Base-by-base conservation (phyloP, 2,329 filamentous ascomycete species). In the Penicillium sp. region DNA sequence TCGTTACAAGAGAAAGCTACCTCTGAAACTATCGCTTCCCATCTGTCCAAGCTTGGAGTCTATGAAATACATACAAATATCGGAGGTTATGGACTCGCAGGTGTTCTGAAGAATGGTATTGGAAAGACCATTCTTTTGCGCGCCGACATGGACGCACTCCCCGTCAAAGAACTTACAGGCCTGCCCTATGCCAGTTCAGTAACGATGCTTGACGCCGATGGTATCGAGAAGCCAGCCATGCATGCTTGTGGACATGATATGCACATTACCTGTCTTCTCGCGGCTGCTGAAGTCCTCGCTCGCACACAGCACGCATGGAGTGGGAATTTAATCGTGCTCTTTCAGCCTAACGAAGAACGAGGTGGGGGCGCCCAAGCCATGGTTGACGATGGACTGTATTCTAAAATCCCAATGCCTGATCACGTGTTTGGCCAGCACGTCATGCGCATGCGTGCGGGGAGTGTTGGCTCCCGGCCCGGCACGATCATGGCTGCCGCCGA, bases 341-440 rank as follows among this genome's bases (percentile, higher is more conserved):
- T 89, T 67, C 87, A 90, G 62, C 86, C 87, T 0, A 81, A 82
- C 1, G 87, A 89, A 66, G 87, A 90, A 67, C 76, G 80, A 1
- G 84, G 80, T 0, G 78, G 75, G 0, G 87, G 87, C 0, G 87
- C 87, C 0, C 79, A 80, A 68, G 72, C 83, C 23, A 87, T 86
- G 84, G 74, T 87, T 3, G 78, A 82, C 39, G 82, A 83, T 61
- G 82, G 83, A 0, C 70, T 85, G 40, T 85, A 71, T 75, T 66
- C 67, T 59, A 60, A 75, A 68, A 63, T 84, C 7, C 82, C 82
- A 0, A 64, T 78, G 3, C 83, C 83, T 0, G 82, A 86, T 61
- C 70, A 83, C 18, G 75, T 79, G 18, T 70, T 86, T 2, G 84
- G 81, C 0, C 81, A 79, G 43, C 84, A 86, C 65, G 80, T 85